Evolutionary conservation across 371 early-diverging fungal species (phyloP).

Genomic region (Blakeslea trispora): DNA sequence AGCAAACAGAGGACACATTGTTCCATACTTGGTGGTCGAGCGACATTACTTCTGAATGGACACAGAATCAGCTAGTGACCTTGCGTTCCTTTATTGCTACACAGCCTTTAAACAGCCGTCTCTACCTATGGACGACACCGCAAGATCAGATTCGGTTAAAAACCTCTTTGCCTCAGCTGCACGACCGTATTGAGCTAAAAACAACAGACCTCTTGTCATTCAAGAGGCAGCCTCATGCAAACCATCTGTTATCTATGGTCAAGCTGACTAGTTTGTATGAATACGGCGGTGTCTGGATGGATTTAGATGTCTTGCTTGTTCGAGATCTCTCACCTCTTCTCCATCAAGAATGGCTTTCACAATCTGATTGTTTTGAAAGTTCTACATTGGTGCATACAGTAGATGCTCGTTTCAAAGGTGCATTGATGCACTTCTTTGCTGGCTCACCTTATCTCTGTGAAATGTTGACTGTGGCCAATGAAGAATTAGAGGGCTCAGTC

Average conservation of each 20-base stretch:
- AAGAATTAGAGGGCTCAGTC: slow-evolving; percentile 22
- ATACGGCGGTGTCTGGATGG: slow-evolving; percentile 55
- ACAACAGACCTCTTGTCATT: slow-evolving; percentile 9
- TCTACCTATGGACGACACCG: slow-evolving; percentile 49
- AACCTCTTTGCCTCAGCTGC: no score
- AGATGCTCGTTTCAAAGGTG: slow-evolving; percentile 31
- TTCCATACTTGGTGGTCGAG: slow-evolving; percentile 21
- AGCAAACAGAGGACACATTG: neutral
- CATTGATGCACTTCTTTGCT: slow-evolving; percentile 38
- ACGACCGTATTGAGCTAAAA: slow-evolving; percentile 33
- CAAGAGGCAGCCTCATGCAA: neutral
- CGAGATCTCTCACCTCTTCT: slow-evolving; percentile 43
- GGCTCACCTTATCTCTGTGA: slow-evolving; percentile 49
- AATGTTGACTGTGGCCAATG: slow-evolving; percentile 24
- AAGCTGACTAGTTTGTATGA: slow-evolving; percentile 21
- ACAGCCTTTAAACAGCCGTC: slow-evolving; percentile 26
- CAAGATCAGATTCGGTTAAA: no score
- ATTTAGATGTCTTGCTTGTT: slow-evolving; percentile 39
- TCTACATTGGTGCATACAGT: slow-evolving; percentile 17
- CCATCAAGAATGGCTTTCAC: slow-evolving; percentile 48
- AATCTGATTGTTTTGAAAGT: slow-evolving; percentile 39
- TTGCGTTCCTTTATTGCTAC: slow-evolving; percentile 49
- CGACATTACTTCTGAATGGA: slow-evolving; percentile 24
- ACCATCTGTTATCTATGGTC: slow-evolving; percentile 4
- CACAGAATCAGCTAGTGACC: slow-evolving; percentile 31